Evolutionary conservation across 2,329 filamentous ascomycete genomes (phyloP), one percentile per base, ranked within the genome.

Genomic region (Trichocomaceae sp.): DNA sequence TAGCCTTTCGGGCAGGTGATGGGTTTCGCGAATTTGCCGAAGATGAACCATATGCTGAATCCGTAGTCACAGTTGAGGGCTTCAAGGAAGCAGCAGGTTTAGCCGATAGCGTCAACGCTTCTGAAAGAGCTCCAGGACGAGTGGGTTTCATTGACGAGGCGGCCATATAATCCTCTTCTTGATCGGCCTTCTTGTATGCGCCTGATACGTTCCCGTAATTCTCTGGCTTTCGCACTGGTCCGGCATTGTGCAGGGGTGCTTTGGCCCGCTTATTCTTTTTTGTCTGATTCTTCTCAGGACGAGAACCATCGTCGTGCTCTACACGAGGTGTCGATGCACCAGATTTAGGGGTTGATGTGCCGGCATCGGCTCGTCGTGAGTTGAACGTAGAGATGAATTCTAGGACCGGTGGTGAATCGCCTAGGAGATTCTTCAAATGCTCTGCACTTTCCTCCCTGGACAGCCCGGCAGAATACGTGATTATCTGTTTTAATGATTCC

Each of bases 401-500:
- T 50, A 88, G 70, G 1, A 83, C 80, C 62, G 87, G 84, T 1
- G 90, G 83, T 6, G 88, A 90, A 69, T 95, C 90, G 49, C 92
- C 93, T 0, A 99, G 81, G 52, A 99, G 77, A 66, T 93, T 90
- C 69, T 85, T 87, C 58, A 99, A 86, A 70, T 97, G 90, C 42
- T 90, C 85, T 50, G 84, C 90, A 13, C 89, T 88, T 60, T 86
- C 87, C 50, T 83, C 74, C 66, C 87, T 90, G 7, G 90, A 84
- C 8, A 97, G 79, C 0, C 84, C 86, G 35, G 83, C 77, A 2
- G 88, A 84, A 69, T 96, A 96, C 47, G 88, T 83, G 61, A 97
- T 78, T 44, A 96, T 81, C 67, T 97, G 89, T 65, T 84, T 83
- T 31, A 97, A 77, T 41, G 92, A 90, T 12, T 88, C 84, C 35